Evolutionary conservation across 208 protist genomes (phyloP), one percentile per base, ranked within the genome.

Genomic region (Tetramitus jugosus): DNA sequence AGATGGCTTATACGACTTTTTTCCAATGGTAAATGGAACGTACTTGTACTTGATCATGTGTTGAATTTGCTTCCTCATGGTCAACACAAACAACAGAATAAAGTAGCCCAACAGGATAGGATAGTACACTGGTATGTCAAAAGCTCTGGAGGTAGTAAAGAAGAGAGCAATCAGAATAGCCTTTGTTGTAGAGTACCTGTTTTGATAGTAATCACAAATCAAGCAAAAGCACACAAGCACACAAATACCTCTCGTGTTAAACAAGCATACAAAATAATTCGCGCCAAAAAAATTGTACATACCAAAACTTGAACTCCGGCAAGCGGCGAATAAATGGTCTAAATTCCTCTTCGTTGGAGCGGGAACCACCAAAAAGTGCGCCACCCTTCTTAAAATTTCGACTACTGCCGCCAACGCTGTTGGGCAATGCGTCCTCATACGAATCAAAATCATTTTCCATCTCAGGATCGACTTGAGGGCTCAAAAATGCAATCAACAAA

Each of bases 51-150:
- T 94, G 33, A 97, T 90, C 96, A 98, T 98, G 85, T 99, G 94
- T 82, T 88, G 83, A 61, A 99, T 96, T 60, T 95, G 92, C 20
- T 84, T 87, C 65, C 93, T 95, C 90, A 98, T 94, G 53, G 97
- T 96, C 23, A 94, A 80, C 17, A 78, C 74, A 56, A 95, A 95
- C 23, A 99, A 85, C 6, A 96, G 56, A 42, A 98, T 81, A 81
- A 97, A 98, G 84, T 99, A 99, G 17, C 98, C 56, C 7, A 99
- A 80, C 26, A 99, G 81, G 76, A 99, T 97, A n/a, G 96, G 96
- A 95, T 96, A 99, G 81, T 94, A 99, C 1, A 98, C 95, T 20
- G 96, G 95, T 46, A 99, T 94, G 84, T 98, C 90, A 1, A 98
- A 87, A 39, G 97, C 83, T 49, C 79, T 52, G 71, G 97, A 95